Conservation (phyloP, 2,329 filamentous ascomycete genomes). For the Amauroascus verrucosus region DNA sequence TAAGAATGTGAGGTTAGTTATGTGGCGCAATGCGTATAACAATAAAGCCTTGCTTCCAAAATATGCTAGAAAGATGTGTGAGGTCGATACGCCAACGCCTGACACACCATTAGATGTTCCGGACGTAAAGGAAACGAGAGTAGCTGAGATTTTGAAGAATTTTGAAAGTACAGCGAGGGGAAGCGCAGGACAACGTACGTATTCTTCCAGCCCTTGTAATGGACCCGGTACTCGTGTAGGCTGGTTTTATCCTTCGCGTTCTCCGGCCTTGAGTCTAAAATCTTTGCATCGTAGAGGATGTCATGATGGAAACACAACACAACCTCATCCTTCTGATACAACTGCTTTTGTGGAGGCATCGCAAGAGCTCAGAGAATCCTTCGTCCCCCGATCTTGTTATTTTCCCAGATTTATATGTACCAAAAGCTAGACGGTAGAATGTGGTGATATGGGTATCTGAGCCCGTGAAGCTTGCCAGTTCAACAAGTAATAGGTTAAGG, state of each 20-base stretch:
- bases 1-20: neutral
- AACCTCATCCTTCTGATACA: slow-evolving; percentile 70
- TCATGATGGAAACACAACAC: slow-evolving; percentile 96
- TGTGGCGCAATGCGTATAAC: neutral
- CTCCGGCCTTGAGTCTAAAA: slow-evolving; percentile 63
- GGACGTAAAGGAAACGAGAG: neutral
- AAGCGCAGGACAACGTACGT: slow-evolving; percentile 50
- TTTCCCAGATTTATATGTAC: neutral
- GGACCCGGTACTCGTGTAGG: slow-evolving; percentile 77
- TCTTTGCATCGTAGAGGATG: slow-evolving; percentile 93
- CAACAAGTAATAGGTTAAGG: neutral
- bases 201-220: slow-evolving; percentile 99
- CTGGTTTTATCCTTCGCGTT: slow-evolving; percentile 58
- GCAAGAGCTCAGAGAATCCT: neutral
- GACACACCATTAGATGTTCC: neutral
- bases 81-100: too few species aligned
- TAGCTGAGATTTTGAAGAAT: neutral
- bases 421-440: neutral
- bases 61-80: too few species aligned
- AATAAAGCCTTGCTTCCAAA: too few species aligned
- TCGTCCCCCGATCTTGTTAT: neutral
- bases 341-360: slow-evolving; percentile 40
- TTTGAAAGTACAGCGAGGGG: neutral
- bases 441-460: neutral
- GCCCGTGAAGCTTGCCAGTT: neutral